Base-by-base conservation (phyloP, 2,329 filamentous ascomycete genomes). In the Alternaria dauci region DNA sequence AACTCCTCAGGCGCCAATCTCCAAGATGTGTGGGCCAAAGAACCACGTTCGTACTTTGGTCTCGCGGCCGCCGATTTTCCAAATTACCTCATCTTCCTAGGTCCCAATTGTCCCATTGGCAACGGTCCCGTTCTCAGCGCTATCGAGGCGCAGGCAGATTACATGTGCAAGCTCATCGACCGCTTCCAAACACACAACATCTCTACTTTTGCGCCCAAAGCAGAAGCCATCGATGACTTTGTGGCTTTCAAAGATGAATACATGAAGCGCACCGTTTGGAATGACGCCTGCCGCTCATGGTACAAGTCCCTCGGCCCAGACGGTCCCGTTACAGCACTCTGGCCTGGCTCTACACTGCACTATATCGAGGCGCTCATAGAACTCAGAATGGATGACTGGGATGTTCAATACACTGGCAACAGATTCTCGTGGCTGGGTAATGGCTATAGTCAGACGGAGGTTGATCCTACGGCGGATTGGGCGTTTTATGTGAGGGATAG, bases 131-230 rank as follows among this genome's bases (percentile, higher is more conserved):
- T 82, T 0, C 72, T 83, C 4, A 78, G 74, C 2, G 81, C 80
- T 4, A 81, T 83, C 55, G 75, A 85, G 63, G 76, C 78, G 52
- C 79, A 84, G 59, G 81, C 80, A 4, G 83, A 86, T 63, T 85
- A 84, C 73, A 80, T 85, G 63, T 79, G 81, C 64, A 81, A 83
- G 63, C 69, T 84, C 39, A 80, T 86, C 59, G 80, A 84, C 71
- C 80, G 82, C 39, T 82, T 80, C 65, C 81, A 85, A 69, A 83
- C 80, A 3, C 76, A 84, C 68, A 80, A 82, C 69, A 82, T 86
- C 55, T 69, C 71, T 5, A 75, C 79, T 5, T 80, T 75, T 18
- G 70, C 79, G 8, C 80, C 85, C 11, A 84, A 83, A 66, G 68
- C 74, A 1, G 79, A 79, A 18, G 82, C 71, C 3, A 81, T 86